phyloP scores from a whole-genome alignment of 441 rosid species.

The Kokia cookei region DNA sequence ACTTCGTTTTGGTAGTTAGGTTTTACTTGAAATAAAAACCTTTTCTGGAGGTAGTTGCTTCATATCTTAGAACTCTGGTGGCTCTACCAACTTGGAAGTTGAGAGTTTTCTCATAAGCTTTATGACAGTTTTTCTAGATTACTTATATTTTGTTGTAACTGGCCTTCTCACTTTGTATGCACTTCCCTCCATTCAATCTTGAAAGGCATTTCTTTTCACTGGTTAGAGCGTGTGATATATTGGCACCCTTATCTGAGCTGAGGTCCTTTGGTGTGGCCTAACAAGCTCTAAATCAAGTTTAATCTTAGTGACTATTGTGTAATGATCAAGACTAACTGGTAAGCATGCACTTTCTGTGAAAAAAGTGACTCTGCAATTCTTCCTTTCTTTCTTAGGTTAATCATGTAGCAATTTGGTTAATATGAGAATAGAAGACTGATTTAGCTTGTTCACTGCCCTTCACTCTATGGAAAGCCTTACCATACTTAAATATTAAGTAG shows the following conservation, averaged over 20 bases:
- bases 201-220: neutral
- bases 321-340: neutral
- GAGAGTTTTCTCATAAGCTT: neutral
- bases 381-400: neutral
- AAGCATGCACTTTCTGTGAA: neutral
- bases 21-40: neutral
- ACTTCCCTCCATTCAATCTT: neutral
- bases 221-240: neutral
- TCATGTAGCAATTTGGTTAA: neutral
- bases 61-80: neutral
- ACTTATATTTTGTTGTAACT: neutral
- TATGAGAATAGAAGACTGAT: neutral
- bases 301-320: neutral
- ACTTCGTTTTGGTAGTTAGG: too few species aligned
- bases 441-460: neutral
- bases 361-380: neutral
- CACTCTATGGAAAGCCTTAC: neutral
- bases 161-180: neutral
- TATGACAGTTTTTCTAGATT: neutral
- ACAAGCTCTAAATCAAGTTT: neutral
- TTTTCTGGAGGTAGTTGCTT: neutral
- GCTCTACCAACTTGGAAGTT: neutral
- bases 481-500: neutral
- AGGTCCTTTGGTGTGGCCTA: neutral
- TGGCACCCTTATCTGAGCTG: neutral